A percentile compares a stretch with the other conserved stretches of the same genome.
Evolutionary conservation across 129 eudicot genomes (phyloP).

Genomic region (Cynara cardunculus): DNA sequence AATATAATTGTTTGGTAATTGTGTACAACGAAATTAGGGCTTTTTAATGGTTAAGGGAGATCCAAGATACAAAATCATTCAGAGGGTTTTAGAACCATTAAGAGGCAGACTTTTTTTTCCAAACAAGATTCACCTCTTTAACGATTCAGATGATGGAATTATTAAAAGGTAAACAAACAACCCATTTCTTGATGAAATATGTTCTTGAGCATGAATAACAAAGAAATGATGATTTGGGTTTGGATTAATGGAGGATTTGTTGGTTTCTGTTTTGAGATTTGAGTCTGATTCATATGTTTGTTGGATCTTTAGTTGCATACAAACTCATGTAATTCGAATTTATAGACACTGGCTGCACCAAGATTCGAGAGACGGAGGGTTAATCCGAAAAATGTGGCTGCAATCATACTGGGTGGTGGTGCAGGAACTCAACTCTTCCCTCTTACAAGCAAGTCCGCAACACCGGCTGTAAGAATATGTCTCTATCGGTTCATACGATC

Average conservation of each 20-base stretch:
- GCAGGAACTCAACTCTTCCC: conserved; percentile 90
- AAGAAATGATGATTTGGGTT: neutral
- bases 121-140: too few species aligned
- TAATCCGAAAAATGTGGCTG: conserved; percentile 86
- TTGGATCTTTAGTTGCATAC: conserved; percentile 13
- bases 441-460: conserved; percentile 89
- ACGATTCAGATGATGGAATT: too few species aligned
- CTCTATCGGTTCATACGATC: neutral
- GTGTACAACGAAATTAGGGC: too few species aligned
- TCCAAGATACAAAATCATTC: too few species aligned
- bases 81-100: too few species aligned
- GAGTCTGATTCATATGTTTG: conserved; percentile 12
- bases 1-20: too few species aligned
- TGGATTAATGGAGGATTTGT: neutral
- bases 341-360: conserved; percentile 54
- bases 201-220: neutral
- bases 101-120: too few species aligned
- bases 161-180: too few species aligned
- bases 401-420: conserved; percentile 94
- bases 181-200: conserved; percentile 9
- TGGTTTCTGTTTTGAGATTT: neutral
- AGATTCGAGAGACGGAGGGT: conserved; percentile 64
- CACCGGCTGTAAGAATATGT: conserved; percentile 77
- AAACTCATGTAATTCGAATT: neutral
- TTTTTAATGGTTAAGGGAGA: too few species aligned